Evolutionary conservation across 768 basidiomycete genomes (phyloP), one percentile per base, ranked within the genome.

Genomic region (Amanita phalloides): DNA sequence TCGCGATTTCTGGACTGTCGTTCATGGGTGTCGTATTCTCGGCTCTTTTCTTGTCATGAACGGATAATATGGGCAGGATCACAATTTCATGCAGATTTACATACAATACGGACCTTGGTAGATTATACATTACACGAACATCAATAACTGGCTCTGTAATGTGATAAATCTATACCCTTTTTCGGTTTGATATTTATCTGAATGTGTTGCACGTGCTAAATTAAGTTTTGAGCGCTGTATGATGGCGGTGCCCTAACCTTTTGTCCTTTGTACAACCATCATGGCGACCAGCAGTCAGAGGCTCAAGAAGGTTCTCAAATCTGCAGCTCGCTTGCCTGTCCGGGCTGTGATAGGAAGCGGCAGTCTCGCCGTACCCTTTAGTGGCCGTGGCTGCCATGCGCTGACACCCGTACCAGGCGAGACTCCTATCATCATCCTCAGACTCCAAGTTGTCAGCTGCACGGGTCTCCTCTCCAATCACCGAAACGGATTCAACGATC

Each of bases 401-500:
- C 64, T 72, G 43, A 52, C 61, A 4, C 81, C 84, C 0, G 56
- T 65, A 3, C 73, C 74, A 0, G 84, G 84, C 14, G 88, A 90
- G 62, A 66, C 66, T 0, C 86, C 89, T 1, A 60, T 86, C 52
- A 83, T 84, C 32, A 58, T 82, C 23, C 74, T 90, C 32, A 71
- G 84, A 20, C 69, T 90, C 1, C 85, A 86, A 61, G 73, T 91
- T 14, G 50, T 88, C 4, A 74, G 77, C 3, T 86, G 86, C 60
- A 75, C 66, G 17, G 71, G 78, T 49, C 70, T 91, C 26, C 63
- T 76, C 17, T 69, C 81, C 6, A 86, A 83, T 58, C 80, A 86
- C 61, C 76, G 77, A 44, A 79, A 77, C 56, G 79, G 82, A n/a
- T 73, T 68, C 33, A 86, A 83, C 59, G 89, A 90, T 64, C 88